Percentiles rank a stretch among this genome's conserved stretches.
Conservation (phyloP, 75 land plant species). For the Larix kaempferi region DNA sequence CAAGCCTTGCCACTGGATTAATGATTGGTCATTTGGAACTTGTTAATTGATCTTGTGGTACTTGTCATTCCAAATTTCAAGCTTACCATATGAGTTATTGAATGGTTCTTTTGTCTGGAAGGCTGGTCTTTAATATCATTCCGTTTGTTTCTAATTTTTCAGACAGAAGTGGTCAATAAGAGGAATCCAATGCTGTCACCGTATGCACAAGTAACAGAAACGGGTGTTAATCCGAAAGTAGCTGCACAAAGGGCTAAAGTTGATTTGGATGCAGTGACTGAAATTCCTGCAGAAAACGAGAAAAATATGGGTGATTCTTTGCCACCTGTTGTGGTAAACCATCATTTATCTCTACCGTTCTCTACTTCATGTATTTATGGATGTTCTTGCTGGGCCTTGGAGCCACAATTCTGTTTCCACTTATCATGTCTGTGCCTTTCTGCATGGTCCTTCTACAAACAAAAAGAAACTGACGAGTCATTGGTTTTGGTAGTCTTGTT, state of each 20-base stretch:
- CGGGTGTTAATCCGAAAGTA: slow-evolving; percentile 75
- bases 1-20: background rate
- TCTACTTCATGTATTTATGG: too few species aligned
- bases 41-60: background rate
- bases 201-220: slow-evolving; percentile 86
- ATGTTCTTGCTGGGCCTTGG: too few species aligned
- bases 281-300: slow-evolving; percentile 57
- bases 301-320: slow-evolving; percentile 55
- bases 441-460: too few species aligned
- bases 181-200: slow-evolving; percentile 51
- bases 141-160: background rate
- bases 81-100: background rate
- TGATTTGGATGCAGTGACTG: slow-evolving; percentile 94
- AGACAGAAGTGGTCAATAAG: slow-evolving; percentile 34
- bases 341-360: too few species aligned
- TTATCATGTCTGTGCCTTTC: too few species aligned
- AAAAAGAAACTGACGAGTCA: too few species aligned
- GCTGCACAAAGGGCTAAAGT: slow-evolving; percentile 80
- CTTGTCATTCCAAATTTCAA: background rate
- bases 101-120: slow-evolving; percentile 2
- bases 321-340: slow-evolving; percentile 60
- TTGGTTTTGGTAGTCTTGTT: too few species aligned
- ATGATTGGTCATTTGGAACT: background rate
- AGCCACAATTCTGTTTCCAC: too few species aligned
- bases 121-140: background rate